Evolutionary conservation across 306 rosid species (phyloP).

Genomic region (Boehmeria nivea): DNA sequence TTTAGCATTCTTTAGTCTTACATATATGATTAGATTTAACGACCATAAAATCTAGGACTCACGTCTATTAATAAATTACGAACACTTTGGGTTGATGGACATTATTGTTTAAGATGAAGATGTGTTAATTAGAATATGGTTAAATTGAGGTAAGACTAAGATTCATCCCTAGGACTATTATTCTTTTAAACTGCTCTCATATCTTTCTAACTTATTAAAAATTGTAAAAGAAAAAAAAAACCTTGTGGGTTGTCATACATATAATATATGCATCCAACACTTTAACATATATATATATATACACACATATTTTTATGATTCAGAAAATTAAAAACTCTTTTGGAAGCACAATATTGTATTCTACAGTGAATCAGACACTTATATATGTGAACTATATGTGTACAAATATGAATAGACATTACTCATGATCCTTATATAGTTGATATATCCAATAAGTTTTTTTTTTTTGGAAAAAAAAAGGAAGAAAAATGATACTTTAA

Average conservation of each 20-base stretch:
- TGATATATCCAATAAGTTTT: background rate
- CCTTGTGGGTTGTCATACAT: constrained; percentile 5
- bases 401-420: constrained; percentile 4
- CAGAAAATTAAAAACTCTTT: background rate
- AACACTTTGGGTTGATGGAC: background rate
- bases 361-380: background rate
- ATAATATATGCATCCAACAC: background rate
- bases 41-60: constrained; percentile 3
- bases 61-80: constrained; percentile 6
- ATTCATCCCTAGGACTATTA: background rate
- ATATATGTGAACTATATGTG: too few species aligned
- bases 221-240: too few species aligned
- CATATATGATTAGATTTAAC: constrained; percentile 6
- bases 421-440: background rate
- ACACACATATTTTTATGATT: background rate
- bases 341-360: constrained; percentile 1
- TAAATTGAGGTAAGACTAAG: background rate
- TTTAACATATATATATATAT: background rate
- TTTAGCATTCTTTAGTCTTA: background rate
- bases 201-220: constrained; percentile 6
- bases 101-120: background rate
- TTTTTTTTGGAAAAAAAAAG: background rate
- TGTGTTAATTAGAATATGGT: background rate
- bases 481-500: background rate
- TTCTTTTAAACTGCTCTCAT: background rate